Base-by-base conservation (phyloP, 805 yeast genomes). In the Yamadazyma scolyti region DNA sequence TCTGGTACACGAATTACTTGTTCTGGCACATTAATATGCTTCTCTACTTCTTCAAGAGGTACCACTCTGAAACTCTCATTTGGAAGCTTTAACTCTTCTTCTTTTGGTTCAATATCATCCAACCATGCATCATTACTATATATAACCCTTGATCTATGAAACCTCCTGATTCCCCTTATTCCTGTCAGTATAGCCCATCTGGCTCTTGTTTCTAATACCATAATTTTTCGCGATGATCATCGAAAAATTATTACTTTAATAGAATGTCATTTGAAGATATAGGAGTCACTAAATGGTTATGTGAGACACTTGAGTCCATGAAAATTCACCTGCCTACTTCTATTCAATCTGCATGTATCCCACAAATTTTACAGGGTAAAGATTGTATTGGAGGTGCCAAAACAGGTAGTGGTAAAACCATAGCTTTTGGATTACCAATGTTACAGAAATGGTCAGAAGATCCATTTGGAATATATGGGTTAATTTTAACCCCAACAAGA, bases 361-460 rank as follows among this genome's bases (percentile, higher is more conserved):
- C 97, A 1, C 75, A 81, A 34, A 84, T 93, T 35, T 53, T 93
- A 22, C 68, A 67, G 24, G 97, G 95, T 6, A 73, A 79, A 44
- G 96, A 89, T 55, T 89, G 96, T 59, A 90, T 93, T 31, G 99
- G 98, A 30, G 98, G 98, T 25, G 98, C 98, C 19, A 84, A 84
- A 56, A 93, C 98, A 0, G 98, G 98, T 59, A 82, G 95, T 11
- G 98, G 98, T 73, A 93, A 93, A 54, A 93, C 98, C 2, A 79
- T 93, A 14, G 96, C 97, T 1, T 93, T 93, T 70, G 97, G 90
- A 1, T 94, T 87, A n/a, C 98, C 98, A 2, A 90, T 93, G 86
- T 65, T 93, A 34, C 77, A 95, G 1, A 72, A 82, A 50, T 93
- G 97, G 96, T 84, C 97, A 0, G 83, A 81, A 43, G 97, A 93